Base-by-base conservation (phyloP, 805 yeast species). In the Cyberlindnera veronae region DNA sequence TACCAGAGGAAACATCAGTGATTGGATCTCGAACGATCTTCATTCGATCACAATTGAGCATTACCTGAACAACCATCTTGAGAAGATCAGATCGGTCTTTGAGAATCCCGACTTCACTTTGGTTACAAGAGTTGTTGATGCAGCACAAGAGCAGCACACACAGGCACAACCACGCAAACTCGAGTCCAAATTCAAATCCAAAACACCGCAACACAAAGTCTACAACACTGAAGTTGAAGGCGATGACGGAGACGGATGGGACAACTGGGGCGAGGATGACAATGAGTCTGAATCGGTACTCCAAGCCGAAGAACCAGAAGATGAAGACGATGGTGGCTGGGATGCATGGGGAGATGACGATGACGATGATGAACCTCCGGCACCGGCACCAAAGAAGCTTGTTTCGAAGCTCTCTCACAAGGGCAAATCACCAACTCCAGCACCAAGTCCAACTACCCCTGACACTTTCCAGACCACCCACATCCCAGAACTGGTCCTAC, bases 301-400 rank as follows among this genome's bases (percentile, higher is more conserved):
- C 9, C 16, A 30, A 18, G n/a, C 23, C 20, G 22, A 22, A 7
- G 29, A 14, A 6, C 29, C 32, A 10, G 34, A 31, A 3, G 38
- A 39, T 11, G 44, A 40, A 1, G 48, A 47, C 28, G 34, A 31
- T 13, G 58, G 46, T 29, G 56, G 38, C 12, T 53, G 57, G 58
- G 57, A 44, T 30, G 50, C 47, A 5, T 53, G 57, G 57, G 54
- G 40, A 32, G 40, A 64, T 58, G 34, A 66, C 54, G 48, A 39
- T 11, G 39, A 45, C 9, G 42, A 44, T 8, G 31, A 31, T 6
- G 34, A 27, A 15, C 12, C 12, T 8, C 14, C 30, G 6, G 10
- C 18, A 15, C 30, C 39, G 13, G 35, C 36, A 30, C 45, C 46
- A 15, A 41, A 39, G 34, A 44, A 48, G 23, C 32, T 54, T 2